phyloP scores from a whole-genome alignment of 1,139 yeast species.

The Hanseniaspora sp. region DNA sequence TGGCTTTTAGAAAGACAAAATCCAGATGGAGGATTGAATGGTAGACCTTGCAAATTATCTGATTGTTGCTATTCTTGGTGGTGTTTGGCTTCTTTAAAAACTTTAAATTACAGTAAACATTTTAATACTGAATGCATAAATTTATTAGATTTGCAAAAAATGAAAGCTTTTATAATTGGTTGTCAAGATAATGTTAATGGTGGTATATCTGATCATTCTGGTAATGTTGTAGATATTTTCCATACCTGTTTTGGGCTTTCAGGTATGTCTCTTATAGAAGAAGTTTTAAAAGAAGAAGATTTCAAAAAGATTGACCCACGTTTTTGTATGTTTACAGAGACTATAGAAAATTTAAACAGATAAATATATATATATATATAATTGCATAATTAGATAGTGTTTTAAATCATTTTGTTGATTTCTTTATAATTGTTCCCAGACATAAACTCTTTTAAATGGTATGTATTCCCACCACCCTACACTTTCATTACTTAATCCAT shows the following conservation, averaged over 20 bases:
- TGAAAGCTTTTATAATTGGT: slow-evolving; percentile 53
- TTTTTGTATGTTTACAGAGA: slow-evolving; percentile 63
- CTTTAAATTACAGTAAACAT: slow-evolving; percentile 39
- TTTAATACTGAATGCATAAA: slow-evolving; percentile 30
- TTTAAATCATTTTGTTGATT: slow-evolving; percentile 21
- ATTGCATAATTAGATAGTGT: background rate
- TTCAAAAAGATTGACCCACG: slow-evolving; percentile 65
- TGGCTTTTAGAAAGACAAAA: slow-evolving; percentile 92
- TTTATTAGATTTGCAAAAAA: slow-evolving; percentile 60
- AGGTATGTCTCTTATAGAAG: slow-evolving; percentile 65
- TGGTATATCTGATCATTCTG: slow-evolving; percentile 87
- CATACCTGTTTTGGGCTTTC: slow-evolving; percentile 87
- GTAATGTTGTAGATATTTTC: slow-evolving; percentile 81
- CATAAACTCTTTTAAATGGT: slow-evolving; percentile 46
- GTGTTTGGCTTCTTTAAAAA: slow-evolving; percentile 73
- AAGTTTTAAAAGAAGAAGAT: slow-evolving; percentile 30
- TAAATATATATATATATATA: slow-evolving; percentile 21
- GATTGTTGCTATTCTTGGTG: slow-evolving; percentile 98
- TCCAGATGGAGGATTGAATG: slow-evolving; percentile 86
- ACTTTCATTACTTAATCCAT: slow-evolving; percentile 34
- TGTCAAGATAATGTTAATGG: slow-evolving; percentile 76
- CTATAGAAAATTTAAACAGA: slow-evolving; percentile 35
- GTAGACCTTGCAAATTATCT: slow-evolving; percentile 90
- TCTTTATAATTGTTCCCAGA: slow-evolving; percentile 39
- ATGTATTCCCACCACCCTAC: slow-evolving; percentile 61